Base-by-base conservation (phyloP, 2,329 filamentous ascomycete genomes). In the Cercospora canescens region DNA sequence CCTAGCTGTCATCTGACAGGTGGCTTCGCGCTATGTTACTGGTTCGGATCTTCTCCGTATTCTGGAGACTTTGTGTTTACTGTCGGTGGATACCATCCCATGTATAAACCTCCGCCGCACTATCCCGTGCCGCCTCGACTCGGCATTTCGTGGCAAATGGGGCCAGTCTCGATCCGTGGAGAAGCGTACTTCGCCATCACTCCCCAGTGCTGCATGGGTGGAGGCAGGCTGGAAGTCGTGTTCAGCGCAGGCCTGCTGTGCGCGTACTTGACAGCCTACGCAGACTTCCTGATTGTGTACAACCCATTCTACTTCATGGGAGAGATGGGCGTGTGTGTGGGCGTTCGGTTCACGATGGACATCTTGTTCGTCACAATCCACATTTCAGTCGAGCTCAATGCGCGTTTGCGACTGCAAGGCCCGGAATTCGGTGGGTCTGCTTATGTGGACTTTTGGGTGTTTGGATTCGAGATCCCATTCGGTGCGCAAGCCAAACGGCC, bases 111-210 rank as follows among this genome's bases (percentile, higher is more conserved):
- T 9, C 50, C 50, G 26, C 24, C 50, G 18, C 50, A 55, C 6
- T 55, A 55, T 4, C 50, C 50, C 0, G 14, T 30, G 7, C 50
- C 50, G 11, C 24, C 24, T 34, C 26, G 50, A 30, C 26, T 55
- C 3, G 26, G 26, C 1, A 55, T 55, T 18, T 30, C 24, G 2
- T 55, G 50, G 50, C 24, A 32, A 6, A 8, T 55, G 50, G 50
- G 26, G 2, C 24, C 26, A n/a, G 12, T 66, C 30, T 56, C 30
- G 2, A 67, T 67, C 8, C n/a, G 32, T 2, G 65, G 65, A 14
- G 63, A 62, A 35, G 65, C 62, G 11, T 67, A 67, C n/a, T 67
- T 65, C 26, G 65, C 65, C 6, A 37, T 67, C 26, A 67, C 65
- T 18, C 65, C 65, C 3, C 57, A 59, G 34, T 24, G 16, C 6